Percentiles rank a stretch among this genome's conserved stretches.
Evolutionary conservation across 169 alveolate genomes (phyloP).

Genomic region (Plasmodium gaboni): DNA sequence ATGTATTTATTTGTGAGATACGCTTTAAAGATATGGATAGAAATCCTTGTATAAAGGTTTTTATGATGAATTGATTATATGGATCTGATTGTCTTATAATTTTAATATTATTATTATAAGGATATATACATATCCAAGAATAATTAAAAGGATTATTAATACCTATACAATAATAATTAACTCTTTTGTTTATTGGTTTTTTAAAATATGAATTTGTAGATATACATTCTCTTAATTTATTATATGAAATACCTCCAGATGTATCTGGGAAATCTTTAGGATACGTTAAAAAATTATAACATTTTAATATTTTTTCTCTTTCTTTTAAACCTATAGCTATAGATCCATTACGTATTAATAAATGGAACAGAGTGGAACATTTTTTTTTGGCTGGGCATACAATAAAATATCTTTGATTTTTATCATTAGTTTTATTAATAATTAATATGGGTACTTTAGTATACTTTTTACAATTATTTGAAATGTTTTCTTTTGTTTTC

Average conservation of each 20-base stretch:
- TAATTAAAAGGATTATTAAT: constrained; percentile 65
- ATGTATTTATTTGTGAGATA: constrained; percentile 4
- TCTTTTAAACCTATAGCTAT: constrained; percentile 74
- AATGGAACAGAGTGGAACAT: constrained; percentile 44
- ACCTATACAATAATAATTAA: constrained; percentile 65
- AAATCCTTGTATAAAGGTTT: constrained; percentile 62
- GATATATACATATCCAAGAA: constrained; percentile 52
- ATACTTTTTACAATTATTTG: constrained; percentile 21
- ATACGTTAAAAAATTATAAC: constrained; percentile 41
- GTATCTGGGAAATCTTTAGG: constrained; percentile 73
- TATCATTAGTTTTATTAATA: constrained; percentile 38
- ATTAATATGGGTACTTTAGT: constrained; percentile 60
- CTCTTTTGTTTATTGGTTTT: constrained; percentile 70
- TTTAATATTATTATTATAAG: constrained; percentile 30
- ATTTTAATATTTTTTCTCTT: constrained; percentile 67
- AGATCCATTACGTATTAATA: constrained; percentile 64
- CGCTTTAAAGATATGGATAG: constrained; percentile 36
- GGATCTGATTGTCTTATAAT: constrained; percentile 34
- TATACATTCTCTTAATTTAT: constrained; percentile 26
- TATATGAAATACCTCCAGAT: constrained; percentile 45
- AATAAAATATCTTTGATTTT: constrained; percentile 58
- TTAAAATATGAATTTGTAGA: constrained; percentile 51
- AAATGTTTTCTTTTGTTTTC: constrained; percentile 31
- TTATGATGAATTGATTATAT: constrained; percentile 41
- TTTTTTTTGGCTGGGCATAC: constrained; percentile 68